Evolutionary conservation across 345 rosid species (phyloP), one percentile per base, ranked within the genome.

Genomic region (Populus ilicifolia): DNA sequence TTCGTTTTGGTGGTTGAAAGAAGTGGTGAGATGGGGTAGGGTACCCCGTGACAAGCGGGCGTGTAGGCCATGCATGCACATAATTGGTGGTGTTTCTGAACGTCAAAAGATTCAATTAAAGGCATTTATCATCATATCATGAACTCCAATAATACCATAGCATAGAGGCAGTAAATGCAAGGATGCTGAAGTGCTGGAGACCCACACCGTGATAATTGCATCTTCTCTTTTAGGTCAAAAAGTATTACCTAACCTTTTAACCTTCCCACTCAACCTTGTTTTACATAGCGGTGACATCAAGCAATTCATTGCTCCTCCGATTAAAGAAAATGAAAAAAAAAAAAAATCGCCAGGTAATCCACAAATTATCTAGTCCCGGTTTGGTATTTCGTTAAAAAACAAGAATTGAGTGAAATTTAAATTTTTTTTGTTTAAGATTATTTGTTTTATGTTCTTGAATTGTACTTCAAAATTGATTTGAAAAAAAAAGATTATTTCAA

Each of bases 11-110:
- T 38, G 50, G 46, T 61, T 56, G 67, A 7, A n/a, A 23, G 6
- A 41, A 63, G 17, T 9, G 23, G 4, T 14, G 14, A 62, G 8
- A 44, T 10, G 23, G 66, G 59, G 61, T 2, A 13, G 20, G 33
- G 23, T 30, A 6, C 38, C 41, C 41, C 77, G 59, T 65, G 77
- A 74, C 77, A 64, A 20, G 70, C 77, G 46, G 70, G 69, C 9
- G 41, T 54, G 69, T 17, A 39, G 76, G 69, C 65, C 75, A 52
- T 48, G 16, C 67, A 5, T 7, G 35, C 67, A 3, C 67, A 20
- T 41, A 25, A 39, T 23, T 62, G 38, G n/a, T 25, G 68, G 1
- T 2, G 35, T 38, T 23, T 41, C 23, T 39, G 5, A 39, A 38
- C 16, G 50, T 73, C 36, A 12, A 59, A 72, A 56, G 35, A 13